These are phyloP conservation scores for Ogataea polymorpha DNA, from an alignment of 805 yeast species.

Conservation along the genomic window DNA sequence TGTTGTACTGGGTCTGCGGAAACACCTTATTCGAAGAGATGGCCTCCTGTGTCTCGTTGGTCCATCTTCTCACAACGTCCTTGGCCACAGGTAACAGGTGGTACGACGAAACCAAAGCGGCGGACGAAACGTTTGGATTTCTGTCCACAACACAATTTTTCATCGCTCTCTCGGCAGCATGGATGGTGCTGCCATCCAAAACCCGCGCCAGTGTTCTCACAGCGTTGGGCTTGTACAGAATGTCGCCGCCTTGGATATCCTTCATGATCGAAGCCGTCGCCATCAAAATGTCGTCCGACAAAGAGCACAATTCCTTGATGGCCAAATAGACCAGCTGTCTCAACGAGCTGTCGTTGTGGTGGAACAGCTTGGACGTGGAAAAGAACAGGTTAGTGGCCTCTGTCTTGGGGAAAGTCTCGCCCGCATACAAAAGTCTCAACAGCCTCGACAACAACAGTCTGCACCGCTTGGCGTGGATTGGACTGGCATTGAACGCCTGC, in stretches of 20 bases:
- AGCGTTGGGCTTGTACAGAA: constrained; percentile 88
- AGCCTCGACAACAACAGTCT: constrained; percentile 79
- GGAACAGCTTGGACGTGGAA: constrained; percentile 91
- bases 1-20: constrained; percentile 46
- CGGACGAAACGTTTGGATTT: constrained; percentile 83
- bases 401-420: constrained; percentile 80
- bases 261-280: constrained; percentile 98
- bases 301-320: constrained; percentile 81
- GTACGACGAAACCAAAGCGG: constrained; percentile 91
- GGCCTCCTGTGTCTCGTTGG: constrained; percentile 93
- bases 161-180: constrained; percentile 88
- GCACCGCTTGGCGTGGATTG: constrained; percentile 83
- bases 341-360: constrained; percentile 80
- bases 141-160: constrained; percentile 90
- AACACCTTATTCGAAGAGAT: constrained; percentile 59
- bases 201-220: constrained; percentile 88
- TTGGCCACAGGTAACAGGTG: constrained; percentile 86
- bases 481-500: constrained; percentile 87
- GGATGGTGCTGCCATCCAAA: constrained; percentile 85
- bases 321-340: constrained; percentile 94
- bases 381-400: constrained; percentile 93
- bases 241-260: constrained; percentile 88
- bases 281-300: constrained; percentile 92
- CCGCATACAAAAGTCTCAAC: constrained; percentile 76
- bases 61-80: constrained; percentile 90